Conservation (phyloP, 108 stramenopile species). For the Stephanodiscus triporus region DNA sequence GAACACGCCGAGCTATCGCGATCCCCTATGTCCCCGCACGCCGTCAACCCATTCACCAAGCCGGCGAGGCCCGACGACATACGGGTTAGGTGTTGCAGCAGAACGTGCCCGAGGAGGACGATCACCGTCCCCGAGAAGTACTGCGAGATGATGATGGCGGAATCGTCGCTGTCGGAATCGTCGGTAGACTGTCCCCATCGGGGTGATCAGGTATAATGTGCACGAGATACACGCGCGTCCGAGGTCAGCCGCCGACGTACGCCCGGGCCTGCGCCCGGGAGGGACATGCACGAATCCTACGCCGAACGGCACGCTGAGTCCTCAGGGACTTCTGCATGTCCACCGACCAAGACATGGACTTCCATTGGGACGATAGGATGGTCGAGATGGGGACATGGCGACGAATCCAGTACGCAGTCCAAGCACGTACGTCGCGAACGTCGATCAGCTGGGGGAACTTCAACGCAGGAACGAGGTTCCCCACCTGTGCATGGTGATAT, state of each 20-base stretch:
- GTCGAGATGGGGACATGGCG: constrained; percentile 71
- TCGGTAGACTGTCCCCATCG: constrained; percentile 54
- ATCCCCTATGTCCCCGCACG: constrained; percentile 75
- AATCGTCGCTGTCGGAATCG: too few relatives aligned
- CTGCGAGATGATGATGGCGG: constrained; percentile 57
- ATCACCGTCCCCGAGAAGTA: constrained; percentile 51
- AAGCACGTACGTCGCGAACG: constrained; percentile 85
- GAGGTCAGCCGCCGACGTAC: constrained; percentile 50
- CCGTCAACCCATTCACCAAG: constrained; percentile 60
- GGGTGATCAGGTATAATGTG: constrained; percentile 49
- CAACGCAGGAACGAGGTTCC: constrained; percentile 64
- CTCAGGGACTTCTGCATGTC: constrained; percentile 91
- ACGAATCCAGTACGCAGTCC: constrained; percentile 91
- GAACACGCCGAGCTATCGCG: constrained; percentile 59
- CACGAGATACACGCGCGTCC: constrained; percentile 49
- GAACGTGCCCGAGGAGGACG: constrained; percentile 49
- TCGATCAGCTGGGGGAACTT: constrained; percentile 64
- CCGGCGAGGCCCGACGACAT: constrained; percentile 62
- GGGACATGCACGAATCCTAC: constrained; percentile 38
- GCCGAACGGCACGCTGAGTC: constrained; percentile 47
- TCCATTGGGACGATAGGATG: constrained; percentile 71
- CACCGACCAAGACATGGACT: constrained; percentile 89
- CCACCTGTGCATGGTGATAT: constrained; percentile 79
- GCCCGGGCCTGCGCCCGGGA: constrained; percentile 49
- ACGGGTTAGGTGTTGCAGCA: constrained; percentile 74